Evolutionary conservation across 2,329 filamentous ascomycete genomes (phyloP), one percentile per base, ranked within the genome.

Genomic region (Sordariomycetes sp.): DNA sequence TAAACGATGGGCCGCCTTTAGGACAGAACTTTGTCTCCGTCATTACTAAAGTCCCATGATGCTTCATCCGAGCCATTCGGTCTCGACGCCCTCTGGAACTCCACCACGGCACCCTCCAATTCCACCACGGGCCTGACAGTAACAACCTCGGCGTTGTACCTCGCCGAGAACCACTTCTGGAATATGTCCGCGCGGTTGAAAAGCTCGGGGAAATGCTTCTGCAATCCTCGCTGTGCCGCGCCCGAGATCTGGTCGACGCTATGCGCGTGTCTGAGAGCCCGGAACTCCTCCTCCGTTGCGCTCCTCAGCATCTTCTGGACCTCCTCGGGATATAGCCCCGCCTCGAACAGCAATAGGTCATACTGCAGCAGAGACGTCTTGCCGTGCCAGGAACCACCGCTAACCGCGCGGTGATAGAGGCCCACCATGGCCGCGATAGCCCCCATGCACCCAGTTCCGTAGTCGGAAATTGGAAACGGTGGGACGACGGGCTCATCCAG

Each of bases 391-490:
- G 83, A 87, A 1, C 86, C 86, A n/a, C 86, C 86, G 14, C 71
- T 68, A 8, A 77, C 83, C 0, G 85, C 80, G 35, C 87, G 77
- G 63, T 80, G 78, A 64, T 82, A 83, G 7, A 89, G 74, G 0
- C 85, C 86, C 0, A 77, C 77, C 40, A 90, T 68, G 0, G 85
- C 85, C 3, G 85, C 82, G 62, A 87, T 83, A 52, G 84, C 83
- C 3, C 86, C 87, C 72, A 88, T 85, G 65, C 84, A 88, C 28
- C 86, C 87, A 0, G 86, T 89, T 40, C 86, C 86, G 64, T 89
- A 89, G 70, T 82, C 81, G 22, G 56, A 61, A 48, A 83, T 83
- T 28, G 81, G 81, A 59, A 85, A 83, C 0, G 84, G 83, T 53
- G 85, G 85, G 0, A 88, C 81, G 1, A 88, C 78, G 18, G 85